Evolutionary conservation across 1,284 basidiomycete genomes (phyloP), one percentile per base, ranked within the genome.

Genomic region (Pulchroboletus neoregius): DNA sequence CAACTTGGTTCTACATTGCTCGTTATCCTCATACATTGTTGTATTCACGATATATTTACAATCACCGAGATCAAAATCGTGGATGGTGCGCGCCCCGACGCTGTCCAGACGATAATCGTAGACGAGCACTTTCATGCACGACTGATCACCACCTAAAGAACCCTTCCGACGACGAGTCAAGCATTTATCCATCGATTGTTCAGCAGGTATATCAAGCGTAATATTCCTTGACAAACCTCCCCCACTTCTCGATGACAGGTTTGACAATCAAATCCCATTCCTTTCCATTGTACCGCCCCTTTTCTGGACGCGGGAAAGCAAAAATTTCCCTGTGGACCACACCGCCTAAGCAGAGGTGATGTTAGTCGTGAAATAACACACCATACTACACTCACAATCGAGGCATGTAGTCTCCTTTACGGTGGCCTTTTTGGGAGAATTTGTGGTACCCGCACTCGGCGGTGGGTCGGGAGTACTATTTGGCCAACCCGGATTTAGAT

Each of bases 211-310:
- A 30, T 66, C 56, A 60, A 16, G 49, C 10, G 5, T 64, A 68
- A 43, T 59, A 53, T 48, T 66, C 57, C 39, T 54, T 48, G 37
- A 68, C 54, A 49, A 87, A 90, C 16, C 53, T 67, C 4, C 82
- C 87, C 87, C 87, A 91, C 49, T 78, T 80, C 59, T 84, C 78
- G 43, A 91, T 77, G 8, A 89, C 78, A 36, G 84, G 84, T 56
- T 78, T 79, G 30, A 91, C 84, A 26, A 91, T 71, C 13, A 65
- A 50, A 43, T 89, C 83, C 81, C 83, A 90, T 66, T 90, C 87
- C 53, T 71, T 77, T 4, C 77, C 79, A 51, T 76, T 72, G 54
- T 78, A 74, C 26, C 48, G 60, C 0, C 83, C 84, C 13, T 61
- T 66, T 33, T 60, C 63, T 36, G 78, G 71, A 28, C 79, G 75